Base-by-base conservation (phyloP, 345 rosid species). In the Clarkia xantiana region DNA sequence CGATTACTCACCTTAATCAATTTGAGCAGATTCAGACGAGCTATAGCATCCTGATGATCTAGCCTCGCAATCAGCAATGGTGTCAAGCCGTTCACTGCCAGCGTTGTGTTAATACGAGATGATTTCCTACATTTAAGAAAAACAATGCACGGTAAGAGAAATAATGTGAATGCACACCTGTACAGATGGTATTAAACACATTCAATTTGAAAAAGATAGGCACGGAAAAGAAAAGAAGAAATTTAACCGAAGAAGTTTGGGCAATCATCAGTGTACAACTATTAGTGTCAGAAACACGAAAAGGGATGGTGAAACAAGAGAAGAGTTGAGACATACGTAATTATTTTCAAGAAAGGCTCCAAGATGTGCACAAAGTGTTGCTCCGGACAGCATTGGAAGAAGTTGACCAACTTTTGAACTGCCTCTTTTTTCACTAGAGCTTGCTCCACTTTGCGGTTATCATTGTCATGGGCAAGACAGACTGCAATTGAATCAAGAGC, bases 321-420 rank as follows among this genome's bases (percentile, higher is more conserved):
- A 46, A 19, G 23, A 34, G 55, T 0, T 11, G 34, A 2, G 22
- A 53, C 91, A 40, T 79, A 93, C 96, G 91, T 87, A 55, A 93
- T 84, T 48, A 87, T 93, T 76, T 93, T 93, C 73, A 93, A 75
- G 76, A 93, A 87, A 6, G 99, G 99, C 71, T 93, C 99, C 88
- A 93, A 63, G 64, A 93, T 78, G 69, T 93, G 95, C 66, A 77
- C 91, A 61, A 93, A 93, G 62, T 84, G 94, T 58, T 72, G 95
- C 61, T 93, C 96, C 4, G 96, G 99, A 51, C 99, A 84, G 70
- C 87, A 68, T 57, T 80, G 90, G 79, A 91, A 91, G 63, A 87
- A 91, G 66, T 77, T 76, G 50, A 91, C 98, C 69, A 91, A 57
- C 58, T 73, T 91, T 63, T 84, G 84, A 56, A 84, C 77, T 16